These are phyloP conservation scores for Microthlaspi erraticum DNA, from an alignment of 345 rosid genomes.

Conservation along the genomic window DNA sequence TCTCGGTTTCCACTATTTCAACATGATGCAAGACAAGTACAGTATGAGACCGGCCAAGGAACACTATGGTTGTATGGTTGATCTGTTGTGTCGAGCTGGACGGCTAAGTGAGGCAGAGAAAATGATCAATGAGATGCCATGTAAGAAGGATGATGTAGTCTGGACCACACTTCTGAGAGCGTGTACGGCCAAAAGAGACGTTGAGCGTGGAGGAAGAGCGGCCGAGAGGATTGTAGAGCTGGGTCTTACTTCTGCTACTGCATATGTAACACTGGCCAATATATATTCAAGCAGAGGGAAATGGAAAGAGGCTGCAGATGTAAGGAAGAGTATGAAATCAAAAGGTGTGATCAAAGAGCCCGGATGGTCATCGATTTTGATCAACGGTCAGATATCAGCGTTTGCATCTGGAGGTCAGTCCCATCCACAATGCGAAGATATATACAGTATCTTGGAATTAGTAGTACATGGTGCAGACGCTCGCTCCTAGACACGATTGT, in stretches of 20 bases:
- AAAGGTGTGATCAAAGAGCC: conserved; percentile 86
- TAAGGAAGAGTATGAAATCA: conserved; percentile 68
- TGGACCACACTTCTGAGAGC: conserved; percentile 88
- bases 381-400: conserved; percentile 56
- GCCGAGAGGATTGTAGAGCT: conserved; percentile 71
- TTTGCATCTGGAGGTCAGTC: conserved; percentile 72
- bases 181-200: conserved; percentile 63
- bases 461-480: conserved; percentile 47
- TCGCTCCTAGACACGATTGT: conserved; percentile 37
- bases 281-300: conserved; percentile 70
- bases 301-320: conserved; percentile 80
- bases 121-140: conserved; percentile 74
- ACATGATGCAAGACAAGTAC: conserved; percentile 57
- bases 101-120: conserved; percentile 72
- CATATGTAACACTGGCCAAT: conserved; percentile 82
- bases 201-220: conserved; percentile 64
- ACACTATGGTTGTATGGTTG: conserved; percentile 92
- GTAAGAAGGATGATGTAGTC: conserved; percentile 71
- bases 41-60: conserved; percentile 66
- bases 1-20: conserved; percentile 77
- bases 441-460: conserved; percentile 57
- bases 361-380: conserved; percentile 75
- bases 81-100: conserved; percentile 85
- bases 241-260: conserved; percentile 73
- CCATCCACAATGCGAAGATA: conserved; percentile 61